phyloP scores from a whole-genome alignment of 345 rosid genomes.

The Rhodamnia argentea region DNA sequence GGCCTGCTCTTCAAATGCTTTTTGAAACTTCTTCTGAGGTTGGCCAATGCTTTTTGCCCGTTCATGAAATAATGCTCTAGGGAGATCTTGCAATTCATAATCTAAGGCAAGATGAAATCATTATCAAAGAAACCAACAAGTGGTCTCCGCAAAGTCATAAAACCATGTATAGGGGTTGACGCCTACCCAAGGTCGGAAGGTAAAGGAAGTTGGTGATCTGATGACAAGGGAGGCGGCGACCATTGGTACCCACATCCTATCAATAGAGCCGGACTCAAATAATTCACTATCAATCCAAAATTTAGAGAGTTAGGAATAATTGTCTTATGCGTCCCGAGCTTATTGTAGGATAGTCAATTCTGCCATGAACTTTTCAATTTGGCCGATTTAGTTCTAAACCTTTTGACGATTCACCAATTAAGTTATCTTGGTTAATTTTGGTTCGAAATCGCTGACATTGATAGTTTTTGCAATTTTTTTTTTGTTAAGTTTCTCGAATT shows the following conservation, averaged over 20 bases:
- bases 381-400: too few relatives aligned
- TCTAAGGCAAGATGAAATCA: background rate
- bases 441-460: rapidly evolving
- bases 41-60: background rate
- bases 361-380: background rate
- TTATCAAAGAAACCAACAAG: background rate
- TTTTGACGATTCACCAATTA: background rate
- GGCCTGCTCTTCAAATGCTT: background rate
- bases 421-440: background rate
- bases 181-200: too few relatives aligned
- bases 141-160: too few relatives aligned
- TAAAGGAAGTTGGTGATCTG: too few relatives aligned
- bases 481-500: background rate
- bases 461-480: rapidly evolving
- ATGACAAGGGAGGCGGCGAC: too few relatives aligned
- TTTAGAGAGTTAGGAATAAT: background rate
- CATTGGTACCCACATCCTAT: too few relatives aligned
- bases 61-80: background rate
- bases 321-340: too few relatives aligned
- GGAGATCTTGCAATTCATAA: background rate
- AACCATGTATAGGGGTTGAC: too few relatives aligned
- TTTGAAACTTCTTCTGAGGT: background rate
- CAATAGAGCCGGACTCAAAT: background rate
- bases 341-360: background rate
- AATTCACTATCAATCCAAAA: background rate